These are phyloP conservation scores for Fraxinus ornus DNA, from an alignment of 305 asterid genomes.

Conservation along the genomic window DNA sequence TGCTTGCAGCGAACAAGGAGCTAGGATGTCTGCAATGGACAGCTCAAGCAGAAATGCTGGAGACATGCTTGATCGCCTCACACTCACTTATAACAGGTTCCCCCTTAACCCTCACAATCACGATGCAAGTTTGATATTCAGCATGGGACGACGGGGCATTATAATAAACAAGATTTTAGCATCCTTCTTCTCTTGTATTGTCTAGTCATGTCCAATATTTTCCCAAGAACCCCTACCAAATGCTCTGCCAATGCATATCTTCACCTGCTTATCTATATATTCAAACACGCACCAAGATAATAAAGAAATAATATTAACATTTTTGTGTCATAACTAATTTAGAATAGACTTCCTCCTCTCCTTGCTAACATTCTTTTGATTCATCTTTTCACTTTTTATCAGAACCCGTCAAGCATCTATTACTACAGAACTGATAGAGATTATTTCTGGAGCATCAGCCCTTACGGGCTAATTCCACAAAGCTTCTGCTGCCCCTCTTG, in stretches of 20 bases:
- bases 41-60: conserved; percentile 99
- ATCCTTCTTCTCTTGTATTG: not conserved
- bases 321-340: not conserved
- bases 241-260: no score
- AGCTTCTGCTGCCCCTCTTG: not conserved
- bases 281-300: no score
- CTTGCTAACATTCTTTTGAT: not conserved
- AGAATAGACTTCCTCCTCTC: not conserved
- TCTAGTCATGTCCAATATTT: not conserved
- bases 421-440: conserved; percentile 89
- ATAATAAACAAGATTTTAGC: not conserved
- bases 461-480: conserved; percentile 50
- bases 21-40: conserved; percentile 99
- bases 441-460: conserved; percentile 97
- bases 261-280: no score
- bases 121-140: not conserved
- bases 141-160: not conserved
- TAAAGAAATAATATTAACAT: no score
- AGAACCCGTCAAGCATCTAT: conserved; percentile 99
- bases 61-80: conserved; percentile 97
- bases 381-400: conserved; percentile 10
- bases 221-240: no score
- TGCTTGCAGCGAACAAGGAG: conserved; percentile 99
- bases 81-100: conserved; percentile 93
- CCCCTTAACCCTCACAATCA: conserved; percentile 15